Evolutionary conservation across 192 early-diverging fungal species (phyloP).

Genomic region (Backusella luteola): DNA sequence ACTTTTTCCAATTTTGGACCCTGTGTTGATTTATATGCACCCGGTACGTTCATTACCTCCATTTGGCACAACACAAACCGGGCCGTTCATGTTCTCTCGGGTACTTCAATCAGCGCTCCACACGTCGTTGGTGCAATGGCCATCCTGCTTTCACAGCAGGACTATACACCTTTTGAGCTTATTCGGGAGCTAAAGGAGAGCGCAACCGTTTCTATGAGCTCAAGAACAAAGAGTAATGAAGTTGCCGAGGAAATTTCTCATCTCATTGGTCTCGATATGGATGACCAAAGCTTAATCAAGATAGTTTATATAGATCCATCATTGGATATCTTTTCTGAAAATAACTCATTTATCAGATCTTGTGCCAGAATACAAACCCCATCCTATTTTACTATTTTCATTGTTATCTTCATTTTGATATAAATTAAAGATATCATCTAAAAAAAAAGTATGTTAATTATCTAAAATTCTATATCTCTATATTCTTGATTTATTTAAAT

Average conservation of each 20-base stretch:
- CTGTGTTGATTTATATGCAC: slow-evolving; percentile 48
- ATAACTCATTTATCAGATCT: neutral
- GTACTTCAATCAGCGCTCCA: slow-evolving; percentile 72
- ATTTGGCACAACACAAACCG: slow-evolving; percentile 56
- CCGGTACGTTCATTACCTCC: slow-evolving; percentile 42
- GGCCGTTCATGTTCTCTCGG: slow-evolving; percentile 59
- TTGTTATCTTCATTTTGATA: neutral
- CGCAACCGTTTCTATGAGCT: neutral
- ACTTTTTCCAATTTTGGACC: slow-evolving; percentile 50
- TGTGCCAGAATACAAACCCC: neutral
- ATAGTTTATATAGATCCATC: neutral
- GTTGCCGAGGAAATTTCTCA: neutral
- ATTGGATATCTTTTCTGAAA: neutral
- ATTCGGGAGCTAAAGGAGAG: neutral
- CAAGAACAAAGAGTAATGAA: neutral
- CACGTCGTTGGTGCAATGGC: slow-evolving; percentile 50
- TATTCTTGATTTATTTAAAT: neutral
- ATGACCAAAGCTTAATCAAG: neutral
- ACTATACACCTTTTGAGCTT: slow-evolving; percentile 19
- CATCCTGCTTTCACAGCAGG: slow-evolving; percentile 30
- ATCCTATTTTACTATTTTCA: neutral
- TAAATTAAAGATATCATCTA: neutral
- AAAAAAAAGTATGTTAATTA: neutral
- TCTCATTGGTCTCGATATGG: neutral
- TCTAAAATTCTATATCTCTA: neutral